Base-by-base conservation (phyloP, 2,329 filamentous ascomycete species). In the Colletotrichum navitas region DNA sequence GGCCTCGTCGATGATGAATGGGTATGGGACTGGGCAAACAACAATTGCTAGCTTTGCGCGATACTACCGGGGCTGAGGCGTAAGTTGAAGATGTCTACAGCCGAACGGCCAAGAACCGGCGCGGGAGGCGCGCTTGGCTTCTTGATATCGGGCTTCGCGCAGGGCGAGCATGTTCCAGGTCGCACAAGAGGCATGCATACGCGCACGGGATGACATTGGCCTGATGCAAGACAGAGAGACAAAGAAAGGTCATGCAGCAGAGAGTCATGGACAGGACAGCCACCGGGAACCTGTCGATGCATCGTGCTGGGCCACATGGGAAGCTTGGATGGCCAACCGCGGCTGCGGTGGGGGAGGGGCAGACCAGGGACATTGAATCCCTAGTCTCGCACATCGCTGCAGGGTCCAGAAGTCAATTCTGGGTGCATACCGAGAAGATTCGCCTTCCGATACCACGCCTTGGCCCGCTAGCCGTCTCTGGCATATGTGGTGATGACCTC, bases 251-350 rank as follows among this genome's bases (percentile, higher is more conserved):
- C 34, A 62, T 34, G n/a, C 43, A 67, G 63, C 43, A 67, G 63
- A 67, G 64, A 61, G 32, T 61, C 32, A 56, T 29, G 45, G 16
- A 26, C 21, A 29, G 32, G 34, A 26, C 49, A 4, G 18, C 26
- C n/a, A 39, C 21, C 43, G 21, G 16, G 36, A 43, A 45, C 69
- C 69, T 70, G 66, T 72, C 55, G 66, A 66, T 65, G 51, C 49
- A 51, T 45, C 56, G 41, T 18, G 55, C 58, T 61, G 39, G 69
- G 59, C 68, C 73, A 71, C 72, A 73, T 66, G 74, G 69, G 52
- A 24, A 68, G 51, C 64, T 59, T 68, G 34, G 36, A 24, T 71
- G 68, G 68, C 52, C 55, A 52, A 29, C 52, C 62, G 68, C 41
- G 24, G 43, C 58, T 36, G 51, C 41, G 34, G 58, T 39, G 58